Evolutionary conservation across 192 early-diverging fungal genomes (phyloP), one percentile per base, ranked within the genome.

Genomic region (Coemansia sp.): DNA sequence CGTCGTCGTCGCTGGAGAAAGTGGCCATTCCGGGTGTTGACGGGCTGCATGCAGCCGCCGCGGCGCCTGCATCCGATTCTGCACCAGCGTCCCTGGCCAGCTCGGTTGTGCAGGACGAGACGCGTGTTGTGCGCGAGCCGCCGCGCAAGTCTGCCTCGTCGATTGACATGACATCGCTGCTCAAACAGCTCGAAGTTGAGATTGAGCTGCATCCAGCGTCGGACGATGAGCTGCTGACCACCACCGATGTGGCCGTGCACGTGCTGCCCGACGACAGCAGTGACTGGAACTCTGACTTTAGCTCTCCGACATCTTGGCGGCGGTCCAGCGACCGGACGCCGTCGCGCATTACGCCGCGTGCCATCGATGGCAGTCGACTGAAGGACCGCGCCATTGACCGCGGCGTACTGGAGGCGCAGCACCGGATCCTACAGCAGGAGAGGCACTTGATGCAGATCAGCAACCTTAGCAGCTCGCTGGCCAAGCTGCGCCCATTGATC

Each of bases 241-340:
- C 60, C 23, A 49, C 67, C 15, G 58, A 74, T 3, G 62, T 71
- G 11, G 72, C 69, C 3, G 69, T 69, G 52, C 69, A 81, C 37
- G 72, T 81, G 56, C 60, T 69, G 19, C 69, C 78, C 17, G 78
- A 81, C 53, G 78, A 75, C 62, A 72, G 78, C 72, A 81, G 78
- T 62, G 78, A 81, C 47, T 81, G 78, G 78, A 81, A 81, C 70
- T 81, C 78, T 1, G 78, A 81, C 78, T 81, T 81, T 72, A 81
- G 78, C 66, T 81, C 78, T 35, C 78, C 78, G 25, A 68, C 78
- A 12, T 81, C 78, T n/a, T 73, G 73, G 69, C 72, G 72, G 17
- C 77, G 77, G 47, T 66, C 72, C 19, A 61, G 61, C 14, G 77
- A 80, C 54, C 76, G 76, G 4, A 64, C 76, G 23, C 65, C 62